Base-by-base conservation (phyloP, 768 basidiomycete genomes). In the Gyrodon lividus region DNA sequence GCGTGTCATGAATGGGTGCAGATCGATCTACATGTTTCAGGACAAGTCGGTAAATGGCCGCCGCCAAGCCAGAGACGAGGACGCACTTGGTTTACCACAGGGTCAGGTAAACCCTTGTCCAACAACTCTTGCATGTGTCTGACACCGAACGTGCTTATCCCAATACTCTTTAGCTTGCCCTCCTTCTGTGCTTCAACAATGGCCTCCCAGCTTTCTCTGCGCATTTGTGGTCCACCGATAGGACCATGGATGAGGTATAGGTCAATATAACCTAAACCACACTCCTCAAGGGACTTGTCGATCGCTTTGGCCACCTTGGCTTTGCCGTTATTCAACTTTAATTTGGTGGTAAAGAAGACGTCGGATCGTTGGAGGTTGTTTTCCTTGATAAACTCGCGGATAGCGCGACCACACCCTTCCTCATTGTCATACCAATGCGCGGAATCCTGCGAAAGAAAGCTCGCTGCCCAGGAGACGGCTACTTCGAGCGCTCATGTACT, bases 331-430 rank as follows among this genome's bases (percentile, higher is more conserved):
- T 88, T 89, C 45, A 66, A 55, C 68, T 76, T 84, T 44, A 87
- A 74, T 68, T 89, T 87, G 17, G 84, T 87, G 26, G 84, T 87
- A 66, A 80, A 86, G 72, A 81, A 87, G 59, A 92, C 76, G 17
- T 78, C 43, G 81, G 45, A 50, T 31, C 37, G 33, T 16, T 51
- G 78, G 9, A 76, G 76, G 46, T 70, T 69, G n/a, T 75, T 65
- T 40, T 66, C 63, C 9, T 66, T 57, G 65, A 79, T 77, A 60
- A 81, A 85, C 55, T 78, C 77, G 50, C 69, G 69, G 60, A 89
- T 81, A 24, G 84, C 86, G 22, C 72, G 66, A 5, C 86, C 85
- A 50, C 79, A 81, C 55, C 84, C 80, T 42, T 65, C 69, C 64
- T 90, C 87, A 68, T 89, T 87, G 62, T 40, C 1, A 28, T 50